phyloP scores from a whole-genome alignment of 148 eudicot genomes.

The Dianthus caryophyllus region DNA sequence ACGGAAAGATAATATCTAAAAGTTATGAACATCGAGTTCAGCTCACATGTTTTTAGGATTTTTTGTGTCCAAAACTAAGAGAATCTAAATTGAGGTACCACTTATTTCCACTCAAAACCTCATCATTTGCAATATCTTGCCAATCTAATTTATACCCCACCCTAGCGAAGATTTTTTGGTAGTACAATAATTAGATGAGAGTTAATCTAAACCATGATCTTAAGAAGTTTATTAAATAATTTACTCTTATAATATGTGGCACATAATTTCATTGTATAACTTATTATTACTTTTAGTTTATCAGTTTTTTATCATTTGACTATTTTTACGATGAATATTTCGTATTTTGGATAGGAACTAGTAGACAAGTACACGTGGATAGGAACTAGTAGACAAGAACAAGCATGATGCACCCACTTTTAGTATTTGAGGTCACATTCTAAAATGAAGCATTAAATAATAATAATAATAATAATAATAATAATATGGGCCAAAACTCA shows the following conservation, averaged over 20 bases:
- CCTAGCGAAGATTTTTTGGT: slow-evolving; percentile 2
- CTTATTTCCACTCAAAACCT: neutral
- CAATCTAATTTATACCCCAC: slow-evolving; percentile 18
- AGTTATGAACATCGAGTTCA: too few relatives aligned
- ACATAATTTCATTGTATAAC: too few relatives aligned
- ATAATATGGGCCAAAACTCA: slow-evolving; percentile 18
- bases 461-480: too few relatives aligned
- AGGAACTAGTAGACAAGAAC: neutral
- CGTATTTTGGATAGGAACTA: too few relatives aligned
- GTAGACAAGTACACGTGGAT: slow-evolving; percentile 26
- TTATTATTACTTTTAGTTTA: too few relatives aligned
- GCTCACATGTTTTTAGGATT: too few relatives aligned
- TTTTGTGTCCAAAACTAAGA: too few relatives aligned
- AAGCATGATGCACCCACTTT: neutral
- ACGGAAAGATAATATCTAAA: too few relatives aligned
- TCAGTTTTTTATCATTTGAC: too few relatives aligned
- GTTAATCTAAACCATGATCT: slow-evolving; percentile 18
- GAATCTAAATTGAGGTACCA: slow-evolving; percentile 6
- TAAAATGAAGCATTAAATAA: neutral
- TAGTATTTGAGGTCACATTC: slow-evolving; percentile 11
- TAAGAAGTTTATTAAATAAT: too few relatives aligned
- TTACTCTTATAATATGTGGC: too few relatives aligned
- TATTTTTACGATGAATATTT: too few relatives aligned
- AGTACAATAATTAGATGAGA: slow-evolving; percentile 9
- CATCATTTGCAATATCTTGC: slow-evolving; percentile 12